phyloP scores from a whole-genome alignment of 1,139 yeast genomes.

The Kodamaea arcana region DNA sequence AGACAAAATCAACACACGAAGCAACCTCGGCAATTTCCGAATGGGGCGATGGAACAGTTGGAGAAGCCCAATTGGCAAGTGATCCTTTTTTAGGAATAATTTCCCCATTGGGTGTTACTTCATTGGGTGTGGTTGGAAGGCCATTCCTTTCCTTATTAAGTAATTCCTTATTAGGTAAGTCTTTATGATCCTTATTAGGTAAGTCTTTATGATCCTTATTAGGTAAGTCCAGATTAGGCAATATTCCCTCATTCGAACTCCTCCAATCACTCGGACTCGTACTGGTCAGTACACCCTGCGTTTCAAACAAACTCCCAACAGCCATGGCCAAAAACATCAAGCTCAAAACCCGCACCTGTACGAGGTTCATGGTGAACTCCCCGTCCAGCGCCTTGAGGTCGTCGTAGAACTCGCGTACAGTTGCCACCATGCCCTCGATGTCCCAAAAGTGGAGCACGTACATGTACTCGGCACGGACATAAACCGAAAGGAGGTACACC shows the following conservation, averaged over 20 bases:
- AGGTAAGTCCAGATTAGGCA: too few species aligned
- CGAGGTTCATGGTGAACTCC: constrained; percentile 2
- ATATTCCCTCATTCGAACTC: too few species aligned
- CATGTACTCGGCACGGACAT: constrained; percentile 7
- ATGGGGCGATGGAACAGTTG: neutral
- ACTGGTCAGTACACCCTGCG: neutral
- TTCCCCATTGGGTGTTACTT: neutral
- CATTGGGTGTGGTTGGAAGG: neutral
- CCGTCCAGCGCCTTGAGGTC: neutral
- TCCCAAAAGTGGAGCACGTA: constrained; percentile 8
- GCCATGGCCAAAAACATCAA: constrained; percentile 20
- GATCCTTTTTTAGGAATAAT: neutral
- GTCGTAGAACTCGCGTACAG: constrained; percentile 5
- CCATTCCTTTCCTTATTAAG: too few species aligned
- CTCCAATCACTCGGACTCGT: too few species aligned
- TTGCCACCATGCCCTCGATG: constrained; percentile 4
- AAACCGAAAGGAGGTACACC: constrained; percentile 6
- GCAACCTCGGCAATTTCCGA: constrained; percentile 1
- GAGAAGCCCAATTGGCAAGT: neutral
- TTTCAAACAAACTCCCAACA: constrained; percentile 21
- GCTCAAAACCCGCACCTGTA: constrained; percentile 12
- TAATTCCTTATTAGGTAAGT: neutral
- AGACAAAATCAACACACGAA: constrained; percentile 20
- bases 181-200: neutral
- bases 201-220: neutral